These are phyloP conservation scores for Fusarium tjaetaba DNA, from an alignment of 2,329 filamentous ascomycete genomes.

Conservation along the genomic window DNA sequence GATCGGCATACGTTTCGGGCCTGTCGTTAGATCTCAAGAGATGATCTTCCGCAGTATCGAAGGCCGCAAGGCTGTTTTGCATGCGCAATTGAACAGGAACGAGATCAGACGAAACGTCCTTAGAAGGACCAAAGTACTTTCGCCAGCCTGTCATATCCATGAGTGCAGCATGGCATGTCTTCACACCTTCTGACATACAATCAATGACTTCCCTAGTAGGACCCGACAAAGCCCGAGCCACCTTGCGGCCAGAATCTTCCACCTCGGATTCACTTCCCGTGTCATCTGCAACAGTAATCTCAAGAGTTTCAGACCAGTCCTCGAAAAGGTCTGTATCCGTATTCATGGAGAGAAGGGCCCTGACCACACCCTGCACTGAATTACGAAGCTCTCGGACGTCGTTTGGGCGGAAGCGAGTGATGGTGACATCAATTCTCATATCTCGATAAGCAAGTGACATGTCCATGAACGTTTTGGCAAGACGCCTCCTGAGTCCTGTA, in stretches of 20 bases:
- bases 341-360: conserved; percentile 62
- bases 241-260: conserved; percentile 36
- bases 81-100: conserved; percentile 52
- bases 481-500: conserved; percentile 51
- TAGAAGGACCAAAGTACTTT: conserved; percentile 56
- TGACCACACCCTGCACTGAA: conserved; percentile 63
- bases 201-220: conserved; percentile 59
- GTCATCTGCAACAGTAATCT: conserved; percentile 24
- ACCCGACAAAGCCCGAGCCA: conserved; percentile 50
- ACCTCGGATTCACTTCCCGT: conserved; percentile 6
- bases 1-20: conserved; percentile 57
- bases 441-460: conserved; percentile 66
- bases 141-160: conserved; percentile 65
- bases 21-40: conserved; percentile 58
- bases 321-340: conserved; percentile 60
- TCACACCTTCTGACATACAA: conserved; percentile 57
- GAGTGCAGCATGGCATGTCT: conserved; percentile 61
- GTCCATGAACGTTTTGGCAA: conserved; percentile 64
- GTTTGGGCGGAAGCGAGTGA: conserved; percentile 61
- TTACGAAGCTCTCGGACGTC: conserved; percentile 64
- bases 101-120: conserved; percentile 55
- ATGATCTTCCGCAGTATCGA: conserved; percentile 58
- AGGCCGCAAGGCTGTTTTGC: conserved; percentile 55
- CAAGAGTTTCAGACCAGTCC: conserved; percentile 28
- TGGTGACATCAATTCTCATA: conserved; percentile 64